Evolutionary conservation across 768 basidiomycete species (phyloP).

Genomic region (Tephrocybe sp.): DNA sequence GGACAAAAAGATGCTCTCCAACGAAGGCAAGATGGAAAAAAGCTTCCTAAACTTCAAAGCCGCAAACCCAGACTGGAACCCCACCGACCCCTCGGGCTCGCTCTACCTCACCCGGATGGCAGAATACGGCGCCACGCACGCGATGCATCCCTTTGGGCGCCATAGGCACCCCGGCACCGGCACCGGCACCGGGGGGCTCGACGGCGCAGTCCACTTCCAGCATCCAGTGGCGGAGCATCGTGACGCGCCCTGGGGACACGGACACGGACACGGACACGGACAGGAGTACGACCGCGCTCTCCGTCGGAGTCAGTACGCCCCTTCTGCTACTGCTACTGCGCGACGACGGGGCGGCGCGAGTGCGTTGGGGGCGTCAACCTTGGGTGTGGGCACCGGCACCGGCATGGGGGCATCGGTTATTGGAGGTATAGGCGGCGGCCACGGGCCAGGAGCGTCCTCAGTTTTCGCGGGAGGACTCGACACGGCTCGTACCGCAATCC

Average conservation of each 20-base stretch:
- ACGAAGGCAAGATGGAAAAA: slow-evolving; percentile 99
- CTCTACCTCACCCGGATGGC: slow-evolving; percentile 86
- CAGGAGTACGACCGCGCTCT: slow-evolving; percentile 77
- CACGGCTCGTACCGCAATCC: slow-evolving; percentile 67
- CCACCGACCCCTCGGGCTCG: slow-evolving; percentile 86
- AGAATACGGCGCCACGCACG: slow-evolving; percentile 53
- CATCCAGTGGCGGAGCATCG: too few species aligned
- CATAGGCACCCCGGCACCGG: slow-evolving; percentile 22
- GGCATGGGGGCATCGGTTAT: slow-evolving; percentile 46
- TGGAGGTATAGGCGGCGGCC: slow-evolving; percentile 19
- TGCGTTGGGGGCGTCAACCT: slow-evolving; percentile 45
- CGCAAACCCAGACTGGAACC: slow-evolving; percentile 94
- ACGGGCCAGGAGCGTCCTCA: slow-evolving; percentile 34
- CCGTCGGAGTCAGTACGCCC: slow-evolving; percentile 60
- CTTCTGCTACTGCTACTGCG: too few species aligned
- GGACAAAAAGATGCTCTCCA: slow-evolving; percentile 78
- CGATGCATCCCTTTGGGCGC: slow-evolving; percentile 31
- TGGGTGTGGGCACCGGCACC: slow-evolving; percentile 19
- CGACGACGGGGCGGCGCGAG: slow-evolving; percentile 46
- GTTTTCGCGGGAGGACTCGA: slow-evolving; percentile 47
- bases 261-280: slow-evolving; percentile 53
- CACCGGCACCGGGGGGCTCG: slow-evolving; percentile 16
- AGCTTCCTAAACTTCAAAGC: slow-evolving; percentile 95
- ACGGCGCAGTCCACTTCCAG: slow-evolving; percentile 30
- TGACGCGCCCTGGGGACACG: too few species aligned